Base-by-base conservation (phyloP, 768 basidiomycete genomes). In the Hericium alpestre region DNA sequence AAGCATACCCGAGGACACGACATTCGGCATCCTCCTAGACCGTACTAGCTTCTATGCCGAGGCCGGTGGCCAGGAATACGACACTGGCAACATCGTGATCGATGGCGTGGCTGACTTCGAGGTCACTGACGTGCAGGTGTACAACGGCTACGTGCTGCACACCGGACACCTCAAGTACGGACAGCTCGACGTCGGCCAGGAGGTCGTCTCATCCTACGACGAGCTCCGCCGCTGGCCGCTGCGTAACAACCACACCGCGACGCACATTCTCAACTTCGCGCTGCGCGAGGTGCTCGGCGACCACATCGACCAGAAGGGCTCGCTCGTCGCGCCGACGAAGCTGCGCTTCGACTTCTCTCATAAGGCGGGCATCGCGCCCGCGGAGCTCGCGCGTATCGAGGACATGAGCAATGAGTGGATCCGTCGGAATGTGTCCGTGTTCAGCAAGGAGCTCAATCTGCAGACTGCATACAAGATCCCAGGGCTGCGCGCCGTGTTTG, bases 301-400 rank as follows among this genome's bases (percentile, higher is more conserved):
- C 68, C 96, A 98, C 66, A 87, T 98, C 58, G 96, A 98, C 70
- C 96, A 99, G 69, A 96, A 90, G 68, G 96, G 96, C 37, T 98
- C 96, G 3, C 82, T 99, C 49, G 96, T 99, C 60, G 93, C 96
- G 1, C 92, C 93, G 0, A 83, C 85, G 22, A 97, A 96, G 71
- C 81, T 99, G 23, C 91, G 96, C 16, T 99, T 99, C 72, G 96
- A 99, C 71, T 99, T 98, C 71, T 94, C 92, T 16, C 96, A 99
- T 74, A 97, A 96, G 70, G 79, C 90, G 2, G 85, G 84, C 58
- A 87, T 98, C 59, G 69, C 81, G n/a, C 69, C 82, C 1, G 70
- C 81, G 2, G 94, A 98, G 53, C 78, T 98, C 38, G 66, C 72
- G 51, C 86, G 84, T 69, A 93, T 99, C 62, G 94, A 98, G 70